phyloP scores from a whole-genome alignment of 768 basidiomycete species.

The Russula olivacea region DNA sequence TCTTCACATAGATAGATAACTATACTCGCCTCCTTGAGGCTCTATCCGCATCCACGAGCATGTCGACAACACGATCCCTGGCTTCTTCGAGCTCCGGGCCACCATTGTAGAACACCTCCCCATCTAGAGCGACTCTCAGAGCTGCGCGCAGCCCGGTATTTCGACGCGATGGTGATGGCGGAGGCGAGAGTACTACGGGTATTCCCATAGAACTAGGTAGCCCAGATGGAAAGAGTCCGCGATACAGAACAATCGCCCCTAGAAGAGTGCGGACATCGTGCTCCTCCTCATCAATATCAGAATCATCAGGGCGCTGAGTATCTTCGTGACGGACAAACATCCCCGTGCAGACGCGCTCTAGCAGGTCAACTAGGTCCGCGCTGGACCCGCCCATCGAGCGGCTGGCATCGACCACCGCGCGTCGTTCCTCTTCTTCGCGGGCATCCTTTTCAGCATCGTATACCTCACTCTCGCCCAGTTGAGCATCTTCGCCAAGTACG shows the following conservation, averaged over 20 bases:
- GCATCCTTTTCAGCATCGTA: slow-evolving; percentile 32
- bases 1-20: slow-evolving; percentile 23
- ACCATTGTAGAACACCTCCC: slow-evolving; percentile 40
- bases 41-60: slow-evolving; percentile 41
- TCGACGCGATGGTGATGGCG: slow-evolving; percentile 45
- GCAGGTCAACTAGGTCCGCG: slow-evolving; percentile 44
- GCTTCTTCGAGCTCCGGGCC: slow-evolving; percentile 57
- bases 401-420: slow-evolving; percentile 51
- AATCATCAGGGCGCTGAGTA: slow-evolving; percentile 26
- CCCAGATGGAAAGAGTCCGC: slow-evolving; percentile 48
- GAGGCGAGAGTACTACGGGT: slow-evolving; percentile 47
- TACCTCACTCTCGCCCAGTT: slow-evolving; percentile 20
- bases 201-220: slow-evolving; percentile 26
- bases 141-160: slow-evolving; percentile 39
- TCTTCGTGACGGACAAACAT: slow-evolving; percentile 31
- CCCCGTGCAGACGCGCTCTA: slow-evolving; percentile 43
- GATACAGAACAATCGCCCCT: slow-evolving; percentile 54
- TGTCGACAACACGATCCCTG: slow-evolving; percentile 68
- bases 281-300: slow-evolving; percentile 32
- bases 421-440: slow-evolving; percentile 38
- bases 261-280: slow-evolving; percentile 55
- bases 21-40: slow-evolving; percentile 22
- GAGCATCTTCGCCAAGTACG: slow-evolving; percentile 29
- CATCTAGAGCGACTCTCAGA: slow-evolving; percentile 52
- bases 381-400: slow-evolving; percentile 57